Evolutionary conservation across 768 basidiomycete genomes (phyloP).

Genomic region (Xerocomellus intermedius): DNA sequence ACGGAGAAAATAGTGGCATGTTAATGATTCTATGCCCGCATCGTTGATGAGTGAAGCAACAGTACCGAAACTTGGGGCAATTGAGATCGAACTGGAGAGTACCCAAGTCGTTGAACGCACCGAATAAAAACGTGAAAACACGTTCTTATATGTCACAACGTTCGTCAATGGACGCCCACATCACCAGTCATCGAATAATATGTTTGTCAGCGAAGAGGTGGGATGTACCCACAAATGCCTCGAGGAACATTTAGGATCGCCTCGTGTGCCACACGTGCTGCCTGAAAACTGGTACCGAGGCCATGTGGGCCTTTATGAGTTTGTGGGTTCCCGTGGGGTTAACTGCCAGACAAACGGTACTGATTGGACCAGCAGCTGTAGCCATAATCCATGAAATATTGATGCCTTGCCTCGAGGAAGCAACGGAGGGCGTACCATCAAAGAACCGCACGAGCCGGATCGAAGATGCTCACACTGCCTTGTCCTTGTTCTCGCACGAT

Average conservation of each 20-base stretch:
- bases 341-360: neutral
- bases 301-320: neutral
- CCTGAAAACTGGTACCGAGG: neutral
- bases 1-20: neutral
- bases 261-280: slow-evolving; percentile 22
- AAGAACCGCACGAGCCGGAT: neutral
- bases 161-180: slow-evolving; percentile 4
- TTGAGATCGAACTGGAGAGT: neutral
- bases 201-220: neutral
- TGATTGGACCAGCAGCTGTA: slow-evolving; percentile 2
- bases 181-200: neutral
- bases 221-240: slow-evolving; percentile 13
- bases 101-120: neutral
- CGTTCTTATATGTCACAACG: neutral
- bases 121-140: neutral
- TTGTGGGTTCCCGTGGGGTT: neutral
- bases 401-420: slow-evolving; percentile 13
- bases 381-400: neutral
- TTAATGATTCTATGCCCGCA: neutral
- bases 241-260: slow-evolving; percentile 12
- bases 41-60: neutral
- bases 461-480: neutral
- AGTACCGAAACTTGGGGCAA: neutral
- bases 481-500: neutral
- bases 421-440: slow-evolving; percentile 1